Base-by-base conservation (phyloP, 2,329 filamentous ascomycete species). In the Cladosporium phlei region DNA sequence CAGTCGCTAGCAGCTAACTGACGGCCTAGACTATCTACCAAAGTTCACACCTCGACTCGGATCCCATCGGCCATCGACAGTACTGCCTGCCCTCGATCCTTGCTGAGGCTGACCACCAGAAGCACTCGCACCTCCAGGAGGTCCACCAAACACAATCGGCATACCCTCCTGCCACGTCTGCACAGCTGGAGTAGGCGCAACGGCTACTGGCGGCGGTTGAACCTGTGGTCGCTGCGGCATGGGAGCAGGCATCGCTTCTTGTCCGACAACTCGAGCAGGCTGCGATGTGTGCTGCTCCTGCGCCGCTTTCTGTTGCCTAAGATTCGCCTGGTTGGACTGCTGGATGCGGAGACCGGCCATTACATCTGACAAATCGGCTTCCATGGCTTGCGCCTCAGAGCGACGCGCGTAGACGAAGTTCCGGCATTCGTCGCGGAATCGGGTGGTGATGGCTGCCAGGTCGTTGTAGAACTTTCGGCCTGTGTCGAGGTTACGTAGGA, bases 391-490 rank as follows among this genome's bases (percentile, higher is more conserved):
- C 0, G 89, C 89, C 58, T 97, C 91, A 54, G 85, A 80, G 40
- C 89, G 79, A 43, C 93, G 76, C 61, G 88, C 80, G 21, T 89
- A 84, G 1, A 86, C 85, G 75, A 94, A 97, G 2, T 77, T 78
- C 55, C 79, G 79, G 48, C 82, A 83, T 27, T 87, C 86, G 55
- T 96, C 91, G 14, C 89, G 77, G 64, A 96, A 97, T 8, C 83
- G 76, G 28, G 82, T 84, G 1, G 95, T 86, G 52, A 97, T 89
- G 66, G 85, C 87, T 37, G 86, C 87, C 4, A 98, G 76, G 61
- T 97, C 90, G 57, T 98, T 98, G 71, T 97, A 98, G 64, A 98
- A 98, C 64, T 93, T 96, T 44, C 91, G 77, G 1, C 88, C 93
- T 0, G 86, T 87, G 55, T 97, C 91, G 2, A 96, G 76, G 61